Evolutionary conservation across 75 land plant genomes (phyloP).

Genomic region (Cupressus sempervirens): DNA sequence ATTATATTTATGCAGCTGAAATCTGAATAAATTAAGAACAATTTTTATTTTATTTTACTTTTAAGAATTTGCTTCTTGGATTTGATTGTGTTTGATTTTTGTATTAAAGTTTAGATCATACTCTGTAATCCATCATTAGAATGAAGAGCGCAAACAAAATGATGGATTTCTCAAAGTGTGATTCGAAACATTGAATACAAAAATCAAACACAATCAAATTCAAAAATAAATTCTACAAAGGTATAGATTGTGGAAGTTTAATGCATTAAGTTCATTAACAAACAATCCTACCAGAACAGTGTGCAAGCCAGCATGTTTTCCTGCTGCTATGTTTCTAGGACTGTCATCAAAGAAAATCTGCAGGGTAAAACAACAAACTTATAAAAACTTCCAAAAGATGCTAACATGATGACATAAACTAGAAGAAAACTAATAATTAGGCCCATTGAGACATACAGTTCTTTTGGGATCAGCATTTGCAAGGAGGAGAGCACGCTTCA

Average conservation of each 20-base stretch:
- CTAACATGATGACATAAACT: background rate
- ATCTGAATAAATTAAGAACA: background rate
- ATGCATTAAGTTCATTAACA: background rate
- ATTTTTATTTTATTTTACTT: too few species aligned
- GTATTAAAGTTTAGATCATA: too few species aligned
- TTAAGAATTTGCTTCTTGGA: too few species aligned
- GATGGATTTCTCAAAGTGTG: too few species aligned
- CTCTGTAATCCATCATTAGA: too few species aligned
- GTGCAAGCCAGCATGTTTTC: conserved; percentile 62
- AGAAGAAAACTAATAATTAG: background rate
- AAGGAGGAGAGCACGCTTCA: conserved; percentile 53
- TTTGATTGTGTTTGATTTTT: too few species aligned
- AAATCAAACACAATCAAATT: too few species aligned
- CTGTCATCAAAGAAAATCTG: conserved; percentile 90
- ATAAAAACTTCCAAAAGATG: background rate
- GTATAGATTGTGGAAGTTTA: too few species aligned
- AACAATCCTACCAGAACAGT: conserved; percentile 63
- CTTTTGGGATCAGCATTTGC: conserved; percentile 60
- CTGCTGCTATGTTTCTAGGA: conserved; percentile 68
- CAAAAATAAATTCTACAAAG: too few species aligned
- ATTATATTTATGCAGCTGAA: background rate
- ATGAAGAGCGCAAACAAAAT: too few species aligned
- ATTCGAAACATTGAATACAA: too few species aligned
- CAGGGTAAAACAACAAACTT: background rate
- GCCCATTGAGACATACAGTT: conserved; percentile 31